Base-by-base conservation (phyloP, 1,284 basidiomycete genomes). In the Xanthoconium separans region DNA sequence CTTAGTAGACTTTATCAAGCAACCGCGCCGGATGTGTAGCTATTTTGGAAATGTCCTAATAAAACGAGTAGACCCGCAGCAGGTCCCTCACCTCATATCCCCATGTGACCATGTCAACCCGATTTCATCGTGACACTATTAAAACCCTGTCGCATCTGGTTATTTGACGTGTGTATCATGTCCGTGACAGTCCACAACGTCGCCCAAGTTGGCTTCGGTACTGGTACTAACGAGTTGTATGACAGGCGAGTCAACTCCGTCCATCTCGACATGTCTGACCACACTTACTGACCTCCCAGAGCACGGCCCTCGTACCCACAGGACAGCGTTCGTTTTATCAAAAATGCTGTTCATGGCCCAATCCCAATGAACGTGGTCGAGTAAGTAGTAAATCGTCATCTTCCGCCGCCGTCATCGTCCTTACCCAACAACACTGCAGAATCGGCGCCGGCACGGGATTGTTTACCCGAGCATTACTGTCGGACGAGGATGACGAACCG, bases 361-460 rank as follows among this genome's bases (percentile, higher is more conserved):
- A 53, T 68, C 2, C 61, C 71, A 2, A 73, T 88, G 12, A 86
- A 87, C 54, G 71, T 91, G 34, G 81, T 84, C 54, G 89, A 91
- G 89, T 89, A 61, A 57, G 83, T 69, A n/a, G 31, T n/a, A 7
- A 1, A 29, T 22, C 6, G 7, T 47, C n/a, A 22, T 43, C 13
- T 24, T 7, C 16, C 34, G 6, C 37, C 45, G 27, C 47, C 37
- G 40, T 29, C 41, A 10, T 39, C 9, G 10, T 41, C 7, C 7
- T 13, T 36, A 20, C 18, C 3, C 29, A 41, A 2, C 3, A 20
- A 15, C 16, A 4, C 39, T 33, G 7, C 60, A 88, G 86, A 63
- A 74, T 89, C 41, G 85, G 89, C 29, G 71, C 84, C 36, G 90
- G 90, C 31, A 91, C 89, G 3, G 90, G 89, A 5, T 81, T 92